These are phyloP conservation scores for Anisogramma anomala DNA, from an alignment of 2,329 filamentous ascomycete genomes.

Conservation along the genomic window DNA sequence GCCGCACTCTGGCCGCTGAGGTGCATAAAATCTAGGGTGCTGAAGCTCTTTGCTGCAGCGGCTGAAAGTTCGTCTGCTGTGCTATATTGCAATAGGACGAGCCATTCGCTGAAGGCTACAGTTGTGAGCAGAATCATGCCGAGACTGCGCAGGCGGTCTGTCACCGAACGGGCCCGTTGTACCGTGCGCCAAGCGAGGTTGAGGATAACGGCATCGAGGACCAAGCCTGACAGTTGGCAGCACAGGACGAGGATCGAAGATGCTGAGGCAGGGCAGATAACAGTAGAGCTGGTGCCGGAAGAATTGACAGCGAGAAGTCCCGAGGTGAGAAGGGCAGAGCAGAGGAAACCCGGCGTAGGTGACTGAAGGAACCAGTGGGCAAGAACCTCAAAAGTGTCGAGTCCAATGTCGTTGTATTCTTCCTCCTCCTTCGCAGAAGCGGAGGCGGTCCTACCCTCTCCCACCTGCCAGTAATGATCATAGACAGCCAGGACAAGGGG, in stretches of 20 bases:
- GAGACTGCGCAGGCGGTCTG: slow-evolving; percentile 33
- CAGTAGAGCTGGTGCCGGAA: slow-evolving; percentile 34
- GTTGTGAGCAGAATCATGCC: slow-evolving; percentile 31
- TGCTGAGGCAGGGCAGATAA: slow-evolving; percentile 38
- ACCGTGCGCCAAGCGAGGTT: slow-evolving; percentile 41
- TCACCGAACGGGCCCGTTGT: slow-evolving; percentile 38
- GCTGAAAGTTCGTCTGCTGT: slow-evolving; percentile 3
- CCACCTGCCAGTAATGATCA: slow-evolving; percentile 30
- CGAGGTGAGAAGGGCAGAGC: slow-evolving; percentile 28
- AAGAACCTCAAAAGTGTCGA: slow-evolving; percentile 36
- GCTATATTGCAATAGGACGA: slow-evolving; percentile 23
- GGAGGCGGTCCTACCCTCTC: slow-evolving; percentile 14
- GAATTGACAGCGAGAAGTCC: slow-evolving; percentile 31
- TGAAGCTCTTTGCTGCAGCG: slow-evolving; percentile 19
- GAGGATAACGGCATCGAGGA: slow-evolving; percentile 35
- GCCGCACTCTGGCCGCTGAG: slow-evolving; percentile 27
- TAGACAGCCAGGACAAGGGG: slow-evolving; percentile 33
- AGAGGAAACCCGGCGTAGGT: slow-evolving; percentile 26
- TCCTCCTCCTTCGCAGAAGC: slow-evolving; percentile 25
- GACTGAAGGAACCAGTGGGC: slow-evolving; percentile 35
- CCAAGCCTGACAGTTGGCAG: slow-evolving; percentile 34
- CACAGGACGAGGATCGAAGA: slow-evolving; percentile 25
- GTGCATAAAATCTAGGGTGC: slow-evolving; percentile 32
- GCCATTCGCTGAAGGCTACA: slow-evolving; percentile 26
- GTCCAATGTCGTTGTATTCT: slow-evolving; percentile 35